Evolutionary conservation across 179 eudicot genomes (phyloP), one percentile per base, ranked within the genome.

Genomic region (Spinacia oleracea): DNA sequence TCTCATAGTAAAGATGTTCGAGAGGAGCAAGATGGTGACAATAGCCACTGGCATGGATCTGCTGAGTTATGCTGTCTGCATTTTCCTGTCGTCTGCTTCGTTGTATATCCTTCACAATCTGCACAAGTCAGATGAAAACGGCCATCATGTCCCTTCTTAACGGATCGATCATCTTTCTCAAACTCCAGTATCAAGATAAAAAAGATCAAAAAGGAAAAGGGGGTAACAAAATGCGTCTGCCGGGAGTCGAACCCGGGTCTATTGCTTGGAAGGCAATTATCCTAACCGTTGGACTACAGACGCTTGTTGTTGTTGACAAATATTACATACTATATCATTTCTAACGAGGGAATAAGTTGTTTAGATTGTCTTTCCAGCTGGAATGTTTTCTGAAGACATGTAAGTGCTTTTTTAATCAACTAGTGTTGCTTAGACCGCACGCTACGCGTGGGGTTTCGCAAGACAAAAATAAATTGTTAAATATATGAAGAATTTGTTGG

Each of bases 11-110:
- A 96, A 96, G 86, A 96, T 96, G 99, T 96, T 96, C 45, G 98
- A 96, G 85, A 93, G 97, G 85, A 96, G 99, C 90, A 96, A 94
- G 84, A 93, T 93, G 98, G 99, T 96, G 79, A 89, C 90, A 0
- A 96, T 93, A 79, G 81, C 98, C 9, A 96, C 99, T 0, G 98
- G 99, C n/a, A 0, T 89, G 88, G 99, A 96, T 88, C 89, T 96
- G 6, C 69, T 96, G 31, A 91, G 92, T 78, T 96, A 93, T 77
- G 89, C 98, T 6, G 81, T 92, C 14, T 93, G 99, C 80, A 96
- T 96, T 80, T 96, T 96, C 87, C 74, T 96, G 80, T 91, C 99
- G 3, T 94, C 99, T 67, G 99, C 98, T 66, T 96, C 98, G 9
- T 82, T 96, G 89, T 96, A 94, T 80, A 89, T 96, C 65, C 99